phyloP scores from a whole-genome alignment of 805 yeast genomes.

The Candida ponderosae region DNA sequence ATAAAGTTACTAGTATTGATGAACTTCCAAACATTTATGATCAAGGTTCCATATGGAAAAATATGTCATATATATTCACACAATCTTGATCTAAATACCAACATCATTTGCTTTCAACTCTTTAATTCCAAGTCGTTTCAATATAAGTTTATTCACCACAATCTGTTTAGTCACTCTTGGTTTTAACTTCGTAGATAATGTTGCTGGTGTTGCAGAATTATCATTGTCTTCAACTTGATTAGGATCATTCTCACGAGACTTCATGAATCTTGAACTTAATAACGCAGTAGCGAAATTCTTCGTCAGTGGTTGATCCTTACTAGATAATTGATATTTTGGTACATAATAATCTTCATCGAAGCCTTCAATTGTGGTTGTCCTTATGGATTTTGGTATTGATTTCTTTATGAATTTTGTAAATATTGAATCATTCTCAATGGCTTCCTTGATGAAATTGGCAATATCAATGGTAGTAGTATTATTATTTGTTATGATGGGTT shows the following conservation, averaged over 20 bases:
- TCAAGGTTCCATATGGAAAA: constrained; percentile 6
- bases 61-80: constrained; percentile 1
- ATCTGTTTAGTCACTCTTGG: constrained; percentile 5
- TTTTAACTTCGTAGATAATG: neutral
- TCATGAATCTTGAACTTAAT: constrained; percentile 6
- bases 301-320: constrained; percentile 1
- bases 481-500: neutral
- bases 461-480: neutral
- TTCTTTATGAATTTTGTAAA: constrained; percentile 6
- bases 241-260: neutral
- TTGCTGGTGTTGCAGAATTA: neutral
- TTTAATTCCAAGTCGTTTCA: constrained; percentile 11
- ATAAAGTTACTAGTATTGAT: constrained; percentile 5
- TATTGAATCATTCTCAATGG: constrained; percentile 5
- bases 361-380: neutral
- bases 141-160: constrained; percentile 7
- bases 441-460: neutral
- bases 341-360: neutral
- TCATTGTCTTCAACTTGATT: neutral
- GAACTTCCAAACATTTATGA: constrained; percentile 16
- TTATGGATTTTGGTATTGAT: neutral
- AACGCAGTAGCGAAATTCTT: constrained; percentile 1
- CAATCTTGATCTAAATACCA: neutral
- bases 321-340: neutral
- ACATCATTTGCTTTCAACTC: neutral